phyloP scores from a whole-genome alignment of 2,329 filamentous ascomycete species.

The Balansia obtecta region DNA sequence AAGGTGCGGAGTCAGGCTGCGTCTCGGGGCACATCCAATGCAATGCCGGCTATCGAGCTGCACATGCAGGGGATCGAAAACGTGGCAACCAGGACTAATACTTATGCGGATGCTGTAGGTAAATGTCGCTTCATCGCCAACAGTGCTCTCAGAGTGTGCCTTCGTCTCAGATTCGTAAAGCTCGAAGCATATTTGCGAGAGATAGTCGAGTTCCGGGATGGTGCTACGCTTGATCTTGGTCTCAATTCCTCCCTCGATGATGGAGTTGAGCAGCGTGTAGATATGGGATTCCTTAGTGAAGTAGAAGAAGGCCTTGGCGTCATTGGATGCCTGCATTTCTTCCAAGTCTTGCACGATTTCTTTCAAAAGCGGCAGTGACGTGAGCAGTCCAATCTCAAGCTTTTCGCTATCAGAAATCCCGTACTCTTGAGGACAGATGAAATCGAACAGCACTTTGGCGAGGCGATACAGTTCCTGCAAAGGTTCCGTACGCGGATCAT shows the following conservation, averaged over 20 bases:
- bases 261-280: constrained; percentile 95
- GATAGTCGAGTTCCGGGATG: constrained; percentile 93
- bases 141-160: constrained; percentile 24
- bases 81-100: constrained; percentile 90
- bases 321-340: constrained; percentile 88
- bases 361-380: constrained; percentile 82
- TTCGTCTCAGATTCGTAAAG: constrained; percentile 89
- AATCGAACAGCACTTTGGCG: constrained; percentile 92
- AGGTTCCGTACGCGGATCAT: constrained; percentile 74
- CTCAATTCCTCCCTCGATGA: constrained; percentile 89
- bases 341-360: constrained; percentile 96
- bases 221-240: constrained; percentile 93
- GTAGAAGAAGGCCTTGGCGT: constrained; percentile 94
- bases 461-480: constrained; percentile 86
- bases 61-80: constrained; percentile 90
- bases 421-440: constrained; percentile 96
- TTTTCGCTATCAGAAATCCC: constrained; percentile 93
- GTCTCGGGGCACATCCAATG: constrained; percentile 83
- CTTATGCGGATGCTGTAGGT: constrained; percentile 95
- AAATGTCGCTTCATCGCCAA: constrained; percentile 55
- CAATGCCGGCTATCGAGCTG: constrained; percentile 93
- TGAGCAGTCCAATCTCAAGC: constrained; percentile 93
- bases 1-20: constrained; percentile 78
- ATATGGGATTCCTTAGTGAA: constrained; percentile 99
- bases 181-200: constrained; percentile 96